These are phyloP conservation scores for Sporothrix schenckii DNA, from an alignment of 2,329 filamentous ascomycete genomes.

Conservation along the genomic window DNA sequence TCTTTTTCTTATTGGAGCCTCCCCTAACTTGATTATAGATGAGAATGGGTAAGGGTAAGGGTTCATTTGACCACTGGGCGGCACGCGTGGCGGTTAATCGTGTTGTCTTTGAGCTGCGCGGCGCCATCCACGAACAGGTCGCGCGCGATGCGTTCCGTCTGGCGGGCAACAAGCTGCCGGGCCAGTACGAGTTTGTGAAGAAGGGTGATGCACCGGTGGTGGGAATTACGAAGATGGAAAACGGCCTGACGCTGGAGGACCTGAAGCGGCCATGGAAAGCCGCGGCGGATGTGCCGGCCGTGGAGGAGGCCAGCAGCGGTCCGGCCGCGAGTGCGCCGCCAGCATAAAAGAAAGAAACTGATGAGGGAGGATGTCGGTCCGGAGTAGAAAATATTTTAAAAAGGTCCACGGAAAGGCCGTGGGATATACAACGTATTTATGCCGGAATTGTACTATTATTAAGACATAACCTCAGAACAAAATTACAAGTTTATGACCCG, in stretches of 20 bases:
- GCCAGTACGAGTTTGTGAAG: conserved; percentile 89
- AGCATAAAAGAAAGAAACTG: neutral
- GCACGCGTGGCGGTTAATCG: conserved; percentile 86
- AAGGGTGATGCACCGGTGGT: conserved; percentile 89
- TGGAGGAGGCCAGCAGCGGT: conserved; percentile 39
- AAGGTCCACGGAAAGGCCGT: neutral
- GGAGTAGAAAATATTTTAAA: neutral
- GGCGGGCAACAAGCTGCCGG: conserved; percentile 91
- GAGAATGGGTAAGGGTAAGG: conserved; percentile 99
- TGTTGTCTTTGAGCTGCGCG: conserved; percentile 89
- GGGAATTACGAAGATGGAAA: conserved; percentile 83
- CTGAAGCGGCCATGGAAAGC: conserved; percentile 73
- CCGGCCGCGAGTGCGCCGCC: conserved; percentile 22
- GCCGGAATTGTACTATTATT: conserved; percentile 22
- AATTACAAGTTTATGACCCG: neutral
- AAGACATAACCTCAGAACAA: neutral
- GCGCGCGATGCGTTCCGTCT: conserved; percentile 90
- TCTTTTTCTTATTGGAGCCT: conserved; percentile 13
- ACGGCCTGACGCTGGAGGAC: conserved; percentile 79
- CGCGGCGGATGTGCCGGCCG: conserved; percentile 38
- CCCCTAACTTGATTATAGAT: conserved; percentile 53
- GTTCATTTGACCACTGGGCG: conserved; percentile 96
- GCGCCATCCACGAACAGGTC: conserved; percentile 90
- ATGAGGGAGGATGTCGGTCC: no score
- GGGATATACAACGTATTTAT: neutral